Evolutionary conservation across 2,329 filamentous ascomycete species (phyloP).

Genomic region (Colletotrichum brevisporum): DNA sequence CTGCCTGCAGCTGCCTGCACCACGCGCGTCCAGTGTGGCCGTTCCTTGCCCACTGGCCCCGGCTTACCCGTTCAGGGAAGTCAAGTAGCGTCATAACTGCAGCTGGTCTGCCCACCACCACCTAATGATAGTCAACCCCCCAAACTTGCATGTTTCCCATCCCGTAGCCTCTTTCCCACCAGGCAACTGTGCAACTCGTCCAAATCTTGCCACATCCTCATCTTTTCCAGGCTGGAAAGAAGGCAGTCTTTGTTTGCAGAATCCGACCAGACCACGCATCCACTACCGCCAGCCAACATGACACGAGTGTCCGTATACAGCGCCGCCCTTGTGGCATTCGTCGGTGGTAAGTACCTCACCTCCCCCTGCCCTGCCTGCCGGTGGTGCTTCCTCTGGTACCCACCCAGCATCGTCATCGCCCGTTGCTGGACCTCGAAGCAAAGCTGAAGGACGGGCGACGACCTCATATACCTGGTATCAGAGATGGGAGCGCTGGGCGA

Average conservation of each 20-base stretch:
- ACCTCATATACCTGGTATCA: background rate
- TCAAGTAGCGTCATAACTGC: conserved; percentile 39
- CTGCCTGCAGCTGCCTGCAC: background rate
- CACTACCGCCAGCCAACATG: conserved; percentile 48
- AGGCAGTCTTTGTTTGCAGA: background rate
- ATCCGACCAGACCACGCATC: background rate
- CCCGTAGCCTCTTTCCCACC: conserved; percentile 14
- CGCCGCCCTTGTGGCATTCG: conserved; percentile 58
- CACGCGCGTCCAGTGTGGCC: conserved; percentile 4
- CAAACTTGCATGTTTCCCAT: conserved; percentile 16
- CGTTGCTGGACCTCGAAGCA: conserved; percentile 6
- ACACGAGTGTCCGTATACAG: conserved; percentile 60
- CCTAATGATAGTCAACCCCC: conserved; percentile 27
- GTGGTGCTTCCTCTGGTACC: conserved; percentile 1
- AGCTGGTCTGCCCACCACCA: conserved; percentile 32
- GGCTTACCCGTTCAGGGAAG: conserved; percentile 33
- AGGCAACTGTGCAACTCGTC: conserved; percentile 15
- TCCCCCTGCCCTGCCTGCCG: background rate
- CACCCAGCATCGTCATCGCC: conserved; percentile 39
- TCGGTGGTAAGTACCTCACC: conserved; percentile 56
- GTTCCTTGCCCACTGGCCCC: background rate
- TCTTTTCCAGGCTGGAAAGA: conserved; percentile 26
- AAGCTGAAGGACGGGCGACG: background rate
- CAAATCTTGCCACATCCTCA: conserved; percentile 16
- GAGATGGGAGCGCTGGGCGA: background rate